Conservation (phyloP, 176 grass and related monocot genomes). For the Musa troglodytarum region DNA sequence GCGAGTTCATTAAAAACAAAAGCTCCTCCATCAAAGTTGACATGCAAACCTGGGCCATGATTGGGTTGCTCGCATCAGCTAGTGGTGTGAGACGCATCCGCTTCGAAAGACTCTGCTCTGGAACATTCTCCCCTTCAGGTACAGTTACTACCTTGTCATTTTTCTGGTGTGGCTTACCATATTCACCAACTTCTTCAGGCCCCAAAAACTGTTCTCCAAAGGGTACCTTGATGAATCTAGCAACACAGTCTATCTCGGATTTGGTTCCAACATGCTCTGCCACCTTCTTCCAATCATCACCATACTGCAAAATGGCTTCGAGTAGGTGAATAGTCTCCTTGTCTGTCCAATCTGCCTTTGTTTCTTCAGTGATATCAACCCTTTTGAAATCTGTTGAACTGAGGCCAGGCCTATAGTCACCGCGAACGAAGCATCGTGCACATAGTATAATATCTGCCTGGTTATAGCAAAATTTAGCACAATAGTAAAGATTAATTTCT, state of each 20-base stretch:
- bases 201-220: slow-evolving; percentile 94
- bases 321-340: slow-evolving; percentile 98
- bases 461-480: slow-evolving; percentile 23
- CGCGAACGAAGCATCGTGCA: slow-evolving; percentile 66
- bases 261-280: slow-evolving; percentile 82
- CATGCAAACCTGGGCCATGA: slow-evolving; percentile 75
- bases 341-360: slow-evolving; percentile 90
- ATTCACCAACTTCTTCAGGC: slow-evolving; percentile 31
- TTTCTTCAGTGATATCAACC: slow-evolving; percentile 70
- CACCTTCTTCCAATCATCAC: slow-evolving; percentile 89
- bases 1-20: neutral
- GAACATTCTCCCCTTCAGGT: slow-evolving; percentile 24
- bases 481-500: neutral
- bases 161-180: slow-evolving; percentile 23
- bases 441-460: slow-evolving; percentile 90
- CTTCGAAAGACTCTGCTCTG: slow-evolving; percentile 22
- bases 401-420: slow-evolving; percentile 83
- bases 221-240: slow-evolving; percentile 71
- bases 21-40: slow-evolving; percentile 8
- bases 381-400: slow-evolving; percentile 73
- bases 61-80: slow-evolving; percentile 90
- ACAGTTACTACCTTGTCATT: slow-evolving; percentile 32
- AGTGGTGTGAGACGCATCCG: slow-evolving; percentile 56
- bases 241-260: slow-evolving; percentile 79
- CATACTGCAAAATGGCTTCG: slow-evolving; percentile 84